A percentile compares a stretch with the other conserved stretches of the same genome.
Conservation (phyloP, 1,284 basidiomycete species). For the Fomitopsis schrenkii region DNA sequence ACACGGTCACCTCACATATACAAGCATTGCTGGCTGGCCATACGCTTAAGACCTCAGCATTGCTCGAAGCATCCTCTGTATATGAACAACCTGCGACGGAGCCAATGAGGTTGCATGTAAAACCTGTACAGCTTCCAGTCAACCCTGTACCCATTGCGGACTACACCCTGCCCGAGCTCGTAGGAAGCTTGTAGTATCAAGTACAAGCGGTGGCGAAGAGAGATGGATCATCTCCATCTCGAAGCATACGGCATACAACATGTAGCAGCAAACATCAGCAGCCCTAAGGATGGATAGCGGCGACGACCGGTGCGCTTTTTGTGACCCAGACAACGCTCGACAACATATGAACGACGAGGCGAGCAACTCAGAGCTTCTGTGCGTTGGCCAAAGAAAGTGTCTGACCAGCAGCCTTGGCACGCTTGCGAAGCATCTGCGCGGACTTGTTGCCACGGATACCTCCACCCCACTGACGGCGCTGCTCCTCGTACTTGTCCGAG, state of each 20-base stretch:
- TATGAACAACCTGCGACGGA: too few relatives aligned
- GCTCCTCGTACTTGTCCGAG: conserved; percentile 95
- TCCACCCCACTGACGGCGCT: conserved; percentile 93
- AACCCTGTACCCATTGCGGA: too few relatives aligned
- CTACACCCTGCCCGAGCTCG: too few relatives aligned
- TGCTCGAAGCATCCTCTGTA: too few relatives aligned
- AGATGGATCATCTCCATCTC: conserved; percentile 1
- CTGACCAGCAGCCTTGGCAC: conserved; percentile 87
- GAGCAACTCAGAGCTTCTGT: conserved; percentile 51
- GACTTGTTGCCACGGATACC: conserved; percentile 93
- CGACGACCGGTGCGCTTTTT: conserved; percentile 5
- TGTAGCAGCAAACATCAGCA: not conserved
- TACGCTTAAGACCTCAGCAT: too few relatives aligned
- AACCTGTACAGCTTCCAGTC: too few relatives aligned
- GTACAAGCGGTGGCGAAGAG: not conserved
- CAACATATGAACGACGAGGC: not conserved
- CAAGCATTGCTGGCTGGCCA: too few relatives aligned
- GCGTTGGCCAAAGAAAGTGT: conserved; percentile 49
- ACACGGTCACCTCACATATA: too few relatives aligned
- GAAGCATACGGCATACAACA: conserved; percentile 8
- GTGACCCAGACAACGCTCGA: not conserved
- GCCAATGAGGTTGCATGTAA: too few relatives aligned
- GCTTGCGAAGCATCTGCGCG: conserved; percentile 88
- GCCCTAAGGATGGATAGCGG: not conserved
- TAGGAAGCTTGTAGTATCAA: too few relatives aligned